A percentile compares a stretch with the other conserved stretches of the same genome.
Conservation (phyloP, 768 basidiomycete species). For the Galerina sulciceps region DNA sequence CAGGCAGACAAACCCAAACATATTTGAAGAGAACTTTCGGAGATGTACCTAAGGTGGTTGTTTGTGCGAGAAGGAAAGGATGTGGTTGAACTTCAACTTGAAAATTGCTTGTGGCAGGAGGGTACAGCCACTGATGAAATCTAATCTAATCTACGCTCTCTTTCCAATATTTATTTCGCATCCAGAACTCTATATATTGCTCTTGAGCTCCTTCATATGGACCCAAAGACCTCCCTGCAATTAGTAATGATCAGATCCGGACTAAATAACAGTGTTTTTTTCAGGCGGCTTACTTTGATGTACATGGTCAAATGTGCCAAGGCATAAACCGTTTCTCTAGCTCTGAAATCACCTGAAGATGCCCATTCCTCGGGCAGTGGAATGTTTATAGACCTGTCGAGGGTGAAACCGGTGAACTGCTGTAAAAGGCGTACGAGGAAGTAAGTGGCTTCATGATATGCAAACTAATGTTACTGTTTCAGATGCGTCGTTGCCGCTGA, state of each 20-base stretch:
- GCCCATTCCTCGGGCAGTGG: conserved; percentile 30
- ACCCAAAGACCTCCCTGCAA: conserved; percentile 50
- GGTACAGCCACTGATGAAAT: too few relatives aligned
- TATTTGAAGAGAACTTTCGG: too few relatives aligned
- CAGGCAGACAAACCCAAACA: too few relatives aligned
- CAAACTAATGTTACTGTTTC: conserved; percentile 44
- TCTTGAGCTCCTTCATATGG: conserved; percentile 27
- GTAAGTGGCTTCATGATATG: conserved; percentile 68
- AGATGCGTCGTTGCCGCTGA: too few relatives aligned
- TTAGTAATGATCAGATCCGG: neutral
- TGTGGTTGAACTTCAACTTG: too few relatives aligned
- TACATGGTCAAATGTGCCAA: conserved; percentile 48
- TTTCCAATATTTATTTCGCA: too few relatives aligned
- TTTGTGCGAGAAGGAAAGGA: too few relatives aligned
- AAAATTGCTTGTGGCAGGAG: too few relatives aligned
- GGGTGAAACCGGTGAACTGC: conserved; percentile 38
- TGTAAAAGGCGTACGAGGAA: conserved; percentile 59
- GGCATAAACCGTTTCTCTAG: conserved; percentile 41
- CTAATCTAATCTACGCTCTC: too few relatives aligned
- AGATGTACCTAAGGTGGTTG: too few relatives aligned
- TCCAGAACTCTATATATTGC: neutral
- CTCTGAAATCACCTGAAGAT: conserved; percentile 29
- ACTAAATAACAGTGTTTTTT: conserved; percentile 3
- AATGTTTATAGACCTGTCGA: conserved; percentile 8
- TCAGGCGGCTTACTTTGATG: conserved; percentile 30